Evolutionary conservation across 371 early-diverging fungal species (phyloP), one percentile per base, ranked within the genome.

Genomic region (Mortierella sp.): DNA sequence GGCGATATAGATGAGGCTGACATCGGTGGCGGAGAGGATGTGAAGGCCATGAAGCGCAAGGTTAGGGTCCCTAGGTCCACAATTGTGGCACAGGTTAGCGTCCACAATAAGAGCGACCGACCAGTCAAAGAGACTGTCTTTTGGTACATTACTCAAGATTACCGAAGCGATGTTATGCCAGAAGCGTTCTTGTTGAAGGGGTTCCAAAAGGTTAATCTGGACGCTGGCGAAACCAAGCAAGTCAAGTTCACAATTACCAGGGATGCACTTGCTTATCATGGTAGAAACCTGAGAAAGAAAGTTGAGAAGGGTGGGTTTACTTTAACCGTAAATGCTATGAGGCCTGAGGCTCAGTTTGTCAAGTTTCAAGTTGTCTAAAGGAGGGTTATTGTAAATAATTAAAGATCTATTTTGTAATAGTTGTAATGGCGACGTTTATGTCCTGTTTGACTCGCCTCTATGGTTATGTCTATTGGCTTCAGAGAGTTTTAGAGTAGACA

Each of bases 101-200:
- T 91, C n/a, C 87, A 85, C 32, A 92, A 92, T 75, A 81, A 75
- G 4, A 49, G 68, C 13, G 19, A 65, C 5, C 86, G 89, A 7
- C 54, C 85, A 13, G 89, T 87, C 65, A 86, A 86, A 60, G 89
- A 92, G 65, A 77, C 86, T 0, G 90, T 91, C 5, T 83, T 90
- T 42, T 86, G 92, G 84, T 91, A 84, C 60, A 79, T 90, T 26
- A 78, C 86, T n/a, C 90, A 92, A 51, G 82, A 84, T n/a, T 86
- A 84, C 62, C 86, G 92, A 8, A 59, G 75, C 17, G 79, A 83
- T 1, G 66, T 83, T 49, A 77, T 83, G 49, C 85, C 87, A 4
- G 88, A 88, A n/a, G 75, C 72, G 17, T 83, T 68, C 32, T 63
- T 86, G 29, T 72, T 89, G 13, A 85, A 86, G 63, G 84, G 84